phyloP scores from a whole-genome alignment of 257 asterid genomes.

The Solanum gandarillasii region DNA sequence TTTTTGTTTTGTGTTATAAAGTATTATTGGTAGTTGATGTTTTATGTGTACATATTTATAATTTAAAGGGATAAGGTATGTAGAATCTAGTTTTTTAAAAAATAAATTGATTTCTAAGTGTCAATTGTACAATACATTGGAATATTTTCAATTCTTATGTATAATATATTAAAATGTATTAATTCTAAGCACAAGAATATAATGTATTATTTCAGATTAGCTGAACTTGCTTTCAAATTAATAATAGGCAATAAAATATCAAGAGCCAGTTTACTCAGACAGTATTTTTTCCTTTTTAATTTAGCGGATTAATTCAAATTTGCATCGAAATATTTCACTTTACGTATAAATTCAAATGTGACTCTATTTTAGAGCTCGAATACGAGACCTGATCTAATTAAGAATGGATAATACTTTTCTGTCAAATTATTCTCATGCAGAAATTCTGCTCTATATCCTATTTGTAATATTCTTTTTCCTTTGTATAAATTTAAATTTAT shows the following conservation, averaged over 20 bases:
- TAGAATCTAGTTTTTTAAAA: too few species aligned
- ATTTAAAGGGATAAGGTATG: not conserved
- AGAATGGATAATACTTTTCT: not conserved
- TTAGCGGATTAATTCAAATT: not conserved
- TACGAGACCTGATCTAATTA: not conserved
- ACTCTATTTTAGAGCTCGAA: not conserved
- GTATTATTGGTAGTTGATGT: conserved; percentile 34
- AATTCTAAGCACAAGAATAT: not conserved
- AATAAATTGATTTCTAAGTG: not conserved
- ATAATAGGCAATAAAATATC: not conserved
- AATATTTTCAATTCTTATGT: not conserved
- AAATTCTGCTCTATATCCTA: not conserved
- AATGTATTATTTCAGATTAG: not conserved
- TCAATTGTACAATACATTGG: not conserved
- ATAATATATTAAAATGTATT: not conserved
- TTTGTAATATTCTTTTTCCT: not conserved
- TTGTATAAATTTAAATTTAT: not conserved
- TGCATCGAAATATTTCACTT: not conserved
- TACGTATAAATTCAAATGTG: not conserved
- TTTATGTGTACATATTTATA: not conserved
- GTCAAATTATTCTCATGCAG: not conserved
- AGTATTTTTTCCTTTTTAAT: not conserved
- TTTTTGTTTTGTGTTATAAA: conserved; percentile 3
- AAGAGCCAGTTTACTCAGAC: not conserved
- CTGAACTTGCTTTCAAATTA: not conserved